Percentiles rank a stretch among this genome's conserved stretches.
Conservation (phyloP, 2,329 filamentous ascomycete species). For the Trichophyton mentagrophytes region DNA sequence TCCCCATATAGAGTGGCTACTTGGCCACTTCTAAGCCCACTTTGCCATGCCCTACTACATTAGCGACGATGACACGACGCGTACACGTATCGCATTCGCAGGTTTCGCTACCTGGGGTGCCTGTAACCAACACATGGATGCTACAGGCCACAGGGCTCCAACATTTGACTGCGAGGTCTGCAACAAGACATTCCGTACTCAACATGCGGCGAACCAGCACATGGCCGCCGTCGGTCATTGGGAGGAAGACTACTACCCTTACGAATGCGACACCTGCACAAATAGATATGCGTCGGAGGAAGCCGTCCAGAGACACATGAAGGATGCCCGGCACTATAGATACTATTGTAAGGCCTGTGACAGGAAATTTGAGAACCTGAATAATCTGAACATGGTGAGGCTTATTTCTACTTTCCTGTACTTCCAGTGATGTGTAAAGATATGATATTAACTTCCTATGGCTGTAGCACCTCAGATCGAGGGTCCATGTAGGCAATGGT, state of each 20-base stretch:
- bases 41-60: not conserved
- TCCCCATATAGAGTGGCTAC: not conserved
- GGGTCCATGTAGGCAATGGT: slow-evolving; percentile 13
- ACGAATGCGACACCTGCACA: slow-evolving; percentile 19
- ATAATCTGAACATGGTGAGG: slow-evolving; percentile 22
- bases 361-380: slow-evolving; percentile 21
- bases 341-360: slow-evolving; percentile 23
- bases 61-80: not conserved
- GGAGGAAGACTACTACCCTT: slow-evolving; percentile 6
- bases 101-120: not conserved
- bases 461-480: slow-evolving; percentile 43
- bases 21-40: not conserved
- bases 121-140: not conserved
- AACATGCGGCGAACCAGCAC: slow-evolving; percentile 20
- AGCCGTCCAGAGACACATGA: not conserved
- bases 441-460: not conserved
- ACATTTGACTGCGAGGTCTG: not conserved
- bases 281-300: slow-evolving; percentile 14
- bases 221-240: slow-evolving; percentile 23
- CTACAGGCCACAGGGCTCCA: not conserved
- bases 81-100: too few species aligned
- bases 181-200: slow-evolving; percentile 14
- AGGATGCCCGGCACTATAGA: slow-evolving; percentile 11
- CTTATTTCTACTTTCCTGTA: not conserved
- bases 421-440: not conserved